Conservation (phyloP, 306 rosid genomes). For the Rosa lucieae region DNA sequence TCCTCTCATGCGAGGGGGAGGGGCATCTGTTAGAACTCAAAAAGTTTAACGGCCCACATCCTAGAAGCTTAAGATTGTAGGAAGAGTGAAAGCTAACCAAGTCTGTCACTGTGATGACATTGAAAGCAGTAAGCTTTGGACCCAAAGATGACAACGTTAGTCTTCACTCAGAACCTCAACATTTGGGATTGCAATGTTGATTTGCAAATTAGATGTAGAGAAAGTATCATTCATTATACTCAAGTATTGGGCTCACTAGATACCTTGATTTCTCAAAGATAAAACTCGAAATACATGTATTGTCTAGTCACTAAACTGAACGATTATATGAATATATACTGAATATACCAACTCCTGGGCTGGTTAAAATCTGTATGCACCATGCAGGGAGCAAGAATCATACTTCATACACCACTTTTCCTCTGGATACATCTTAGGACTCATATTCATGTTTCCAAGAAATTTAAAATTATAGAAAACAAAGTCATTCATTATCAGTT, state of each 20-base stretch:
- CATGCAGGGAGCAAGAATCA: not conserved
- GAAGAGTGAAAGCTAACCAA: not conserved
- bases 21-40: not conserved
- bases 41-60: not conserved
- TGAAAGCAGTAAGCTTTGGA: not conserved
- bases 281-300: not conserved
- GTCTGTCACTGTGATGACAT: not conserved
- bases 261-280: not conserved
- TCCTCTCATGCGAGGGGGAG: no score
- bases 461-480: not conserved
- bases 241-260: not conserved
- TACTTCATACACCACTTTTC: not conserved
- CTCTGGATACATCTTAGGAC: not conserved
- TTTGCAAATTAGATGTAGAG: conserved; percentile 12
- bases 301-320: not conserved
- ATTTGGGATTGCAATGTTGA: conserved; percentile 5
- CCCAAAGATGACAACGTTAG: not conserved
- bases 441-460: not conserved
- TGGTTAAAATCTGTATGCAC: not conserved
- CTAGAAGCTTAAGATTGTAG: not conserved
- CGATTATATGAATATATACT: not conserved
- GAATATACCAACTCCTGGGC: not conserved
- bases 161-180: not conserved
- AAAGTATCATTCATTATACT: conserved; percentile 12
- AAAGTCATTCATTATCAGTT: conserved; percentile 15